Base-by-base conservation (phyloP, 2,329 filamentous ascomycete species). In the Alternaria brassicicola region DNA sequence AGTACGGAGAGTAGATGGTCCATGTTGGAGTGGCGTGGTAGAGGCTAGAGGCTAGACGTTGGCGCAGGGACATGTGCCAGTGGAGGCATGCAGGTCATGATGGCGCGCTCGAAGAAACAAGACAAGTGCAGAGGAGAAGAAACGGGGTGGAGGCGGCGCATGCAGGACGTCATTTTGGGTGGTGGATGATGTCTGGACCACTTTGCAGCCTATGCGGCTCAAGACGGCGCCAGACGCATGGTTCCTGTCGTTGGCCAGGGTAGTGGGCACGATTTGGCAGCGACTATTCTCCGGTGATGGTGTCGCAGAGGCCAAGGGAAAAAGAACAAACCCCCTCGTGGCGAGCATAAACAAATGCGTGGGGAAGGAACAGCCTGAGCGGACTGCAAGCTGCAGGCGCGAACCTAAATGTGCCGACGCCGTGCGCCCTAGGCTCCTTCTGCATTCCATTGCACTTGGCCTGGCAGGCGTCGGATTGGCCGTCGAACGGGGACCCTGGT, bases 111-210 rank as follows among this genome's bases (percentile, higher is more conserved):
- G 61, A 64, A 61, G 52, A 63, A 65, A 66, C 59, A 65, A 68
- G 64, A 62, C 58, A 59, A 52, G 61, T 57, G 59, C 54, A 52
- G 61, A 43, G 65, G 62, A 64, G 62, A 62, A 62, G 59, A 64
- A 67, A 68, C 65, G 61, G 67, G 46, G 48, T 58, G 59, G 62
- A 42, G 72, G 71, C 72, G 72, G 71, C 72, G 68, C 57, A 67
- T 76, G 73, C 73, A 75, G 12, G 60, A 46, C 59, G 70, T 64
- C 67, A 66, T 35, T 71, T 76, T 67, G 47, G 73, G 72, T 52
- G 57, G 52, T 21, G n/a, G n/a, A n/a, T 47, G 35, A 52, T 69
- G 71, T 67, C 50, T 65, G 66, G 59, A 60, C 55, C 56, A 55
- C 57, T 55, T 62, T 62, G 65, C 70, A 60, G 70, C 68, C 62